phyloP scores from a whole-genome alignment of 176 grass and related monocot genomes.

The Zoysia japonica region DNA sequence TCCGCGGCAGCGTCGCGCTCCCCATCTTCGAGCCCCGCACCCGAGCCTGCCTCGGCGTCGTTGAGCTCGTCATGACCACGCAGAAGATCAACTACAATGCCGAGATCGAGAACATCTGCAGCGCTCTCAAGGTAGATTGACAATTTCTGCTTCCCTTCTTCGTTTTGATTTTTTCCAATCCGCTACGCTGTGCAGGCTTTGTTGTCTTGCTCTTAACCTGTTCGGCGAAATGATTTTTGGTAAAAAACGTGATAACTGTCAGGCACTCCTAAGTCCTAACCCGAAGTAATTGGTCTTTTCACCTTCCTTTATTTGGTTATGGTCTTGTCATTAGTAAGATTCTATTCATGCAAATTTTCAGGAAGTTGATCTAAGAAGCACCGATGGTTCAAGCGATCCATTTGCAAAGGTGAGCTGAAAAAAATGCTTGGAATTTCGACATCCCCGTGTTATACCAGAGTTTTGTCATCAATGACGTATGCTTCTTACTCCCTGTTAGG shows the following conservation, averaged over 20 bases:
- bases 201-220: conserved; percentile 34
- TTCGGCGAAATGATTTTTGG: conserved; percentile 44
- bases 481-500: conserved; percentile 54
- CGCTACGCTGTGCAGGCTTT: not conserved
- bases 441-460: not conserved
- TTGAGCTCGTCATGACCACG: conserved; percentile 86
- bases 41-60: conserved; percentile 72
- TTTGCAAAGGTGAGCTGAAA: conserved; percentile 55
- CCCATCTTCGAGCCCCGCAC: conserved; percentile 67
- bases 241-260: conserved; percentile 35
- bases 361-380: conserved; percentile 83
- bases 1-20: conserved; percentile 79
- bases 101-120: conserved; percentile 85
- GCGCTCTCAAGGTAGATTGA: conserved; percentile 75
- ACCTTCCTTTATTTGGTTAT: conserved; percentile 3
- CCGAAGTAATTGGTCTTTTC: conserved; percentile 54
- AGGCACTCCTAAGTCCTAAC: conserved; percentile 40
- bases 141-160: not conserved
- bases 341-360: conserved; percentile 40
- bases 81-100: conserved; percentile 83
- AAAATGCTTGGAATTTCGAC: not conserved
- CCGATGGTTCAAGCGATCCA: conserved; percentile 52
- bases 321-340: conserved; percentile 16
- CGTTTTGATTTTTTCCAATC: not conserved
- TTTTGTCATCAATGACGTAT: conserved; percentile 12